phyloP scores from a whole-genome alignment of 768 basidiomycete genomes.

The Auriscalpium orientale region DNA sequence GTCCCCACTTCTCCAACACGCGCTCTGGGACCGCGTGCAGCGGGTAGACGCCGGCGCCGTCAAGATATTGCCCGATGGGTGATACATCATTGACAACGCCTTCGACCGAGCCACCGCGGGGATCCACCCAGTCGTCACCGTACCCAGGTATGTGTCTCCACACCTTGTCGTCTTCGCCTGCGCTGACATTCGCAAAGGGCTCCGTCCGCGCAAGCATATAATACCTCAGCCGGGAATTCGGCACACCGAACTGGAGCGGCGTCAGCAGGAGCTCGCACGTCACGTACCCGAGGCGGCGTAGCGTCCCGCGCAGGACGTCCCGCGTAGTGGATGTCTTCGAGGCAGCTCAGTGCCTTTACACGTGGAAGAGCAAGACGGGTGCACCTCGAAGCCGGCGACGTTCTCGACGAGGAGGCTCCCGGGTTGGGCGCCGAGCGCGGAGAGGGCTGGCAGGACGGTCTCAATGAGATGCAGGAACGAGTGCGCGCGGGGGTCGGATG shows the following conservation, averaged over 20 bases:
- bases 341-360: conserved; percentile 1
- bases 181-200: conserved; percentile 23
- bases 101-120: conserved; percentile 19
- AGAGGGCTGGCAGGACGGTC: conserved; percentile 53
- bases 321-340: conserved; percentile 59
- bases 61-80: conserved; percentile 35
- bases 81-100: conserved; percentile 1
- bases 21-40: conserved; percentile 44
- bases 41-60: conserved; percentile 19
- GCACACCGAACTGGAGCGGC: conserved; percentile 72
- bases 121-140: conserved; percentile 37
- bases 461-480: conserved; percentile 70
- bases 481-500: conserved; percentile 62
- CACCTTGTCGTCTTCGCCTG: conserved; percentile 19
- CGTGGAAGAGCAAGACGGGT: conserved; percentile 11
- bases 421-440: conserved; percentile 38
- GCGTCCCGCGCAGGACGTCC: conserved; percentile 40
- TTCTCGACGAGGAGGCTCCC: conserved; percentile 65
- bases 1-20: conserved; percentile 66
- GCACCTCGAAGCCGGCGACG: conserved; percentile 78
- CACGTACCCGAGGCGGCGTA: conserved; percentile 48
- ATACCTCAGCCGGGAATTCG: conserved; percentile 77
- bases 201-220: conserved; percentile 59
- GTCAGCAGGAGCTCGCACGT: conserved; percentile 60
- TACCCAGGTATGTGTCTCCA: conserved; percentile 48